phyloP scores from a whole-genome alignment of 331 rosid species.

The Arachis monticola region DNA sequence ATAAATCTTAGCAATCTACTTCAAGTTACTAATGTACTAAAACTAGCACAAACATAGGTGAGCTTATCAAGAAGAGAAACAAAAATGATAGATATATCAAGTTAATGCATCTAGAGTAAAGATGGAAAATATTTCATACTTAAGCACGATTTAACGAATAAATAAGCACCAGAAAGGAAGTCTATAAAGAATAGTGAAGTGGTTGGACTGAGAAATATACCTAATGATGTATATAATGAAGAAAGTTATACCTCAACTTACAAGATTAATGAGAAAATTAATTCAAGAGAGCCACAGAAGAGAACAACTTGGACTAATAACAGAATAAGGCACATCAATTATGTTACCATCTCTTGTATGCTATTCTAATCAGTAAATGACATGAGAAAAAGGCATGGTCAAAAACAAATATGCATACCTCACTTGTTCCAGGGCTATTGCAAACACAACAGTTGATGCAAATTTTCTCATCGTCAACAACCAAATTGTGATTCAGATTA shows the following conservation, averaged over 20 bases:
- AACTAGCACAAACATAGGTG: neutral
- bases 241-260: no score
- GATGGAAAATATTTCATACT: neutral
- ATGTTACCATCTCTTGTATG: neutral
- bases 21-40: neutral
- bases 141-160: neutral
- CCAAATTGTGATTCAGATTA: constrained; percentile 36
- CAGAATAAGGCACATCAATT: neutral
- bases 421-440: constrained; percentile 91
- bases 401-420: constrained; percentile 54
- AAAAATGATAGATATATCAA: neutral
- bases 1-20: neutral
- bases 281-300: no score
- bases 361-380: constrained; percentile 1
- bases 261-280: no score
- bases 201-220: neutral
- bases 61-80: neutral
- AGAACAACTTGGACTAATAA: neutral
- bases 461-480: constrained; percentile 50
- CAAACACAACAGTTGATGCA: constrained; percentile 52
- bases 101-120: neutral
- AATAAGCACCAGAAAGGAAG: neutral
- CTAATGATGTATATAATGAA: no score
- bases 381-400: neutral
- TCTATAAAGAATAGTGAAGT: neutral